Evolutionary conservation across 108 stramenopile species (phyloP).

Genomic region (Ochromonas danica): DNA sequence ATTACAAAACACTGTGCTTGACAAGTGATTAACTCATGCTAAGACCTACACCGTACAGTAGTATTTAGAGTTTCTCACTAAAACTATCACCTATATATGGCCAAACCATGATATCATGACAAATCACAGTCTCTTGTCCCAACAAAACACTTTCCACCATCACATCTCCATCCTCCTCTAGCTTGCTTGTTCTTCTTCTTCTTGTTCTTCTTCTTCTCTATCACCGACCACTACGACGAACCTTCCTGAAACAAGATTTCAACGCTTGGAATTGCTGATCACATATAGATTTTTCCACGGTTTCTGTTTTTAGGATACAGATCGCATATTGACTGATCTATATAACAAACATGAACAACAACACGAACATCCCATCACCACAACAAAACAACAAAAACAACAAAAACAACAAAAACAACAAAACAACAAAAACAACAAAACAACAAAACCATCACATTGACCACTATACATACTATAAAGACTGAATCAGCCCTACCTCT

Average conservation of each 20-base stretch:
- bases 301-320: neutral
- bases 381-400: neutral
- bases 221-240: neutral
- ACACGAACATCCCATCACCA: neutral
- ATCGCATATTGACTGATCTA: neutral
- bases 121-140: too few species aligned
- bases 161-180: neutral
- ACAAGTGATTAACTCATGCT: too few species aligned
- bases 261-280: neutral
- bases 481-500: neutral
- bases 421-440: neutral
- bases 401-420: neutral
- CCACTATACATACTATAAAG: neutral
- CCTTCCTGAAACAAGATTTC: conserved; percentile 6
- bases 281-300: neutral
- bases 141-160: neutral
- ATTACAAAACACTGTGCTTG: neutral
- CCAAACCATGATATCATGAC: neutral
- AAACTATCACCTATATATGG: neutral
- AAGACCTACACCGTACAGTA: too few species aligned
- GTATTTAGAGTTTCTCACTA: neutral
- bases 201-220: neutral
- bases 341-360: neutral
- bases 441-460: neutral
- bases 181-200: neutral